Evolutionary conservation across 2,329 filamentous ascomycete genomes (phyloP).

Genomic region (Pseudocercospora eumusae): DNA sequence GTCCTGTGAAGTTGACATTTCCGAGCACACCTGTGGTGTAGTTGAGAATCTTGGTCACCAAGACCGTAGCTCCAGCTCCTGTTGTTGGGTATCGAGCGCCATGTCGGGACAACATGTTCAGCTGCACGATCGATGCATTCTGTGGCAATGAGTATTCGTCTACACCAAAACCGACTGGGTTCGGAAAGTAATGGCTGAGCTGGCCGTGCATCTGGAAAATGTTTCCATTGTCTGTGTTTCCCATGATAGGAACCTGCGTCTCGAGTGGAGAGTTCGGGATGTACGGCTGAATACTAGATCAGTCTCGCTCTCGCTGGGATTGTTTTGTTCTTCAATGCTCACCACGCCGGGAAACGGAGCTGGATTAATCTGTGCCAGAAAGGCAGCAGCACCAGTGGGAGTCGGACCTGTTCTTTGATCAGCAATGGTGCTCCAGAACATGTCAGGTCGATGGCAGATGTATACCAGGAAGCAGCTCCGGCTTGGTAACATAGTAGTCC

Average conservation of each 20-base stretch:
- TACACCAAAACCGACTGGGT: conserved; percentile 69
- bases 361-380: conserved; percentile 69
- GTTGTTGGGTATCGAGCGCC: conserved; percentile 72
- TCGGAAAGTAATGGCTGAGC: conserved; percentile 69
- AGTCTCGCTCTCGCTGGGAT: not conserved
- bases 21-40: conserved; percentile 42
- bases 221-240: conserved; percentile 59
- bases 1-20: conserved; percentile 55
- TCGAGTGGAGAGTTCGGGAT: conserved; percentile 70
- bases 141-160: conserved; percentile 68
- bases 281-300: conserved; percentile 49
- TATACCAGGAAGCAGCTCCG: conserved; percentile 52
- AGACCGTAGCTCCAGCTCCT: conserved; percentile 56
- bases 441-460: not conserved
- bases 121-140: conserved; percentile 67
- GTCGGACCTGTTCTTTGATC: conserved; percentile 57
- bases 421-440: not conserved
- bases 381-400: conserved; percentile 68
- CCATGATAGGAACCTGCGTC: conserved; percentile 66
- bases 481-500: conserved; percentile 64
- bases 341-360: conserved; percentile 60
- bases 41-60: conserved; percentile 61
- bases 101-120: conserved; percentile 73
- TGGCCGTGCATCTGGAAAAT: conserved; percentile 73
- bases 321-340: conserved; percentile 3